Percentiles rank a stretch among this genome's conserved stretches.
These are phyloP conservation scores for Rehmannia glutinosa DNA, from an alignment of 257 asterid species.

Conservation along the genomic window DNA sequence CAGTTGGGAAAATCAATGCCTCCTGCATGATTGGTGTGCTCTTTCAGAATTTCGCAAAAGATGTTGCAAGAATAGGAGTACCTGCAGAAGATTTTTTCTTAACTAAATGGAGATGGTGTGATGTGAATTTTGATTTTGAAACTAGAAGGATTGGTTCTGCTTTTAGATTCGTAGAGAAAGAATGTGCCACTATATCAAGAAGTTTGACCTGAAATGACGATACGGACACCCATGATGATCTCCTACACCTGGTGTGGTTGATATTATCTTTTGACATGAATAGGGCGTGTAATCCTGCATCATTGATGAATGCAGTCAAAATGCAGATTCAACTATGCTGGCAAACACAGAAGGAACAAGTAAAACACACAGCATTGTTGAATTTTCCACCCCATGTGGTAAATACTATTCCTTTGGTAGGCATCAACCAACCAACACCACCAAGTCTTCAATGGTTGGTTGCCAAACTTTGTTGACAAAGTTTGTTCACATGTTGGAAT, in stretches of 20 bases:
- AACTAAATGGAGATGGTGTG: too few relatives aligned
- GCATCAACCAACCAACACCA: too few relatives aligned
- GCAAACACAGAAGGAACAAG: slow-evolving; percentile 3
- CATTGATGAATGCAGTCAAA: slow-evolving; percentile 8
- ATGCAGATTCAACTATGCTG: background rate
- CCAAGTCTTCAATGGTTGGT: too few relatives aligned
- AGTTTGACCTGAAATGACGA: slow-evolving; percentile 80
- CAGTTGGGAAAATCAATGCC: background rate
- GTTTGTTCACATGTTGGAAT: too few relatives aligned
- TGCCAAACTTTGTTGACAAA: too few relatives aligned
- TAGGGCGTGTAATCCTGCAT: slow-evolving; percentile 93
- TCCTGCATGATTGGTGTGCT: background rate
- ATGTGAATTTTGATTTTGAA: background rate
- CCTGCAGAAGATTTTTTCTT: too few relatives aligned
- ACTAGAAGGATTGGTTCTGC: background rate
- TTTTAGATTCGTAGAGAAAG: slow-evolving; percentile 6
- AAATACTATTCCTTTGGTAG: too few relatives aligned
- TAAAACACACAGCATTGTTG: background rate
- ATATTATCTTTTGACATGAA: slow-evolving; percentile 83
- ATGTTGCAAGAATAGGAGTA: too few relatives aligned
- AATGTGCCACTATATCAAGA: slow-evolving; percentile 28
- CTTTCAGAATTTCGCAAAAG: too few relatives aligned
- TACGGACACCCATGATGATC: slow-evolving; percentile 97
- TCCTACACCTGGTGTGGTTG: slow-evolving; percentile 80
- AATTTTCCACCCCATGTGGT: too few relatives aligned